Base-by-base conservation (phyloP, 371 early-diverging fungal genomes). In the Rhizopus arrhizus region DNA sequence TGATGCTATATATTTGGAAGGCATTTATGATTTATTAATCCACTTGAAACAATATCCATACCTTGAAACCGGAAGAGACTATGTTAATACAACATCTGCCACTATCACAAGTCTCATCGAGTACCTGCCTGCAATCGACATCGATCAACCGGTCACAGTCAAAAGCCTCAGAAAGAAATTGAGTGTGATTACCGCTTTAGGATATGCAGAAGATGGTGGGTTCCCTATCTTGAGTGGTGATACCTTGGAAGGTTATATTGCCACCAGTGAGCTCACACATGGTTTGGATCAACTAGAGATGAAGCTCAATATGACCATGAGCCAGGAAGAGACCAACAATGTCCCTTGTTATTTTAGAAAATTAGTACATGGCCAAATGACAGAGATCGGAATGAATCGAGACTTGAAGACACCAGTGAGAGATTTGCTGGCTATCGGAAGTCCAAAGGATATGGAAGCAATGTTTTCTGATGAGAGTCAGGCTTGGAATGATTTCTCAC, bases 1-100 rank as follows among this genome's bases (percentile, higher is more conserved):
- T 10, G 95, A 96, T 62, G 86, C 89, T 4, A 76, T 79, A 60
- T 84, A 89, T 62, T 83, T 81, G 6, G 89, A 87, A 62, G 93
- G 93, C 6, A 88, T 96, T n/a, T 93, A 92, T 71, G 94, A 95
- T 53, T 73, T 85, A 10, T 71, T 91, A 38, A 93, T 97, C 56
- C 82, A 89, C 5, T 71, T 90, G 15, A 86, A 85, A 10, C 87
- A 87, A 16, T 90, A 92, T 65, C 98, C 98, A 3, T 96, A 87
- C 69, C 73, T 97, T 58, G 94, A 95, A 66, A 84, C 89, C 36
- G 89, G 89, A 66, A 82, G 85, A 46, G 90, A 85, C 65, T 92
- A 91, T 72, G 72, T 81, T 31, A 87, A 88, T 60, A 83, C 87
- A 32, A 81, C 80, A 32, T 81, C 80, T 6, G 84, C 75, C 7